Conservation (phyloP, 345 rosid genomes). For the Populus deltoides region DNA sequence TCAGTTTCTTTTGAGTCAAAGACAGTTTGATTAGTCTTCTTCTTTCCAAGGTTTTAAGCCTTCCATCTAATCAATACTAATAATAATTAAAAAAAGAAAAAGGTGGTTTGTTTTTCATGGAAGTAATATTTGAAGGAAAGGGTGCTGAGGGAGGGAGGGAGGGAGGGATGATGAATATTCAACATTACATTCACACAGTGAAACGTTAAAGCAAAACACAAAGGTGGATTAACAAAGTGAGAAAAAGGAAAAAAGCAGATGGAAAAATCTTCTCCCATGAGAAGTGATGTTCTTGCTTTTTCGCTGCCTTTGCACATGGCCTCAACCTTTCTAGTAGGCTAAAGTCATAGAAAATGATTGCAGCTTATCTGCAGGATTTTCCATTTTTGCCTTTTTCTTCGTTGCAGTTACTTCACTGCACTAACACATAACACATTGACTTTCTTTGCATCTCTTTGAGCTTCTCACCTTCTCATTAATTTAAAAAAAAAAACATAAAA, state of each 20-base stretch:
- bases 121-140: background rate
- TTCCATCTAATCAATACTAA: background rate
- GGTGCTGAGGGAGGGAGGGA: background rate
- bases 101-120: background rate
- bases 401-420: background rate
- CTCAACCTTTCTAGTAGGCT: slow-evolving; percentile 31
- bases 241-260: slow-evolving; percentile 22
- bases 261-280: slow-evolving; percentile 22
- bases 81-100: no score
- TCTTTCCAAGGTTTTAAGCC: background rate
- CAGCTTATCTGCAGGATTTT: background rate
- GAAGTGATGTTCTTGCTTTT: slow-evolving; percentile 31
- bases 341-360: slow-evolving; percentile 7
- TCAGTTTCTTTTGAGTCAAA: background rate
- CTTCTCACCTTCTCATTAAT: background rate
- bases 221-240: slow-evolving; percentile 6
- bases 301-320: slow-evolving; percentile 54
- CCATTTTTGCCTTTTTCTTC: background rate
- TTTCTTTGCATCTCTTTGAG: background rate
- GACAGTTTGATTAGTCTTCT: background rate
- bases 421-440: background rate
- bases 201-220: slow-evolving; percentile 19
- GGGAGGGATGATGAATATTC: background rate
- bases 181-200: slow-evolving; percentile 11
- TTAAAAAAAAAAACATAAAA: no score